These are phyloP conservation scores for Berberis vulgaris DNA, from an alignment of 164 flowering plant genomes.

Conservation along the genomic window DNA sequence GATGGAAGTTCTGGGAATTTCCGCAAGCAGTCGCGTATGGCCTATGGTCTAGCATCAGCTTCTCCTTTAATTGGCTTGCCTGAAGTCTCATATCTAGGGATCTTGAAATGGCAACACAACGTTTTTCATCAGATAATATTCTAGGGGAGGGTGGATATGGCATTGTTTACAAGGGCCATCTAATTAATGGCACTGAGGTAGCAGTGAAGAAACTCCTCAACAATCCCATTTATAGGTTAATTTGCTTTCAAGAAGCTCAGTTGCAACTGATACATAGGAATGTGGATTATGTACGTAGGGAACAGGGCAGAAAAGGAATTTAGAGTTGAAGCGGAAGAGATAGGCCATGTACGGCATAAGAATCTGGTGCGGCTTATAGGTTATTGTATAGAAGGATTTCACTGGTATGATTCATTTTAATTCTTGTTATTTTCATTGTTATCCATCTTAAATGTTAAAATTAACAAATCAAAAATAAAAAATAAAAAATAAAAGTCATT, in stretches of 20 bases:
- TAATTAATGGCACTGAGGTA: constrained; percentile 77
- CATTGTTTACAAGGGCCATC: constrained; percentile 61
- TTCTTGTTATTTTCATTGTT: background rate
- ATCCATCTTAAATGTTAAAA: background rate
- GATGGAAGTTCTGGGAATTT: constrained; percentile 58
- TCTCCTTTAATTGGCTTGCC: constrained; percentile 87
- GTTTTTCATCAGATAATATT: constrained; percentile 56
- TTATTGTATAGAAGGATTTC: constrained; percentile 72
- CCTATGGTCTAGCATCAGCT: constrained; percentile 40
- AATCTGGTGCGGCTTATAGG: constrained; percentile 73
- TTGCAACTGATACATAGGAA: background rate
- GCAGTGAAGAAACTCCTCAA: constrained; percentile 89
- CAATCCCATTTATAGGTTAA: constrained; percentile 20
- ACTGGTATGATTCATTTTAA: constrained; percentile 33
- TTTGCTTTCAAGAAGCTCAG: background rate
- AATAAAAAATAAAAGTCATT: too few relatives aligned
- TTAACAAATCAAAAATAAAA: too few relatives aligned
- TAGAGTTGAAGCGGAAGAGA: constrained; percentile 77
- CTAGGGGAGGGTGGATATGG: constrained; percentile 98
- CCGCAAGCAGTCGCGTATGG: constrained; percentile 35
- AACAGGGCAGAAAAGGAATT: constrained; percentile 78
- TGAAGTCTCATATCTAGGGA: constrained; percentile 84
- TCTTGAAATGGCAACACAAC: constrained; percentile 61
- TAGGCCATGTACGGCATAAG: constrained; percentile 82
- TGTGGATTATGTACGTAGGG: constrained; percentile 40